A percentile compares a stretch with the other conserved stretches of the same genome.
Conservation (phyloP, 257 asterid species). For the Eustoma russellianum region DNA sequence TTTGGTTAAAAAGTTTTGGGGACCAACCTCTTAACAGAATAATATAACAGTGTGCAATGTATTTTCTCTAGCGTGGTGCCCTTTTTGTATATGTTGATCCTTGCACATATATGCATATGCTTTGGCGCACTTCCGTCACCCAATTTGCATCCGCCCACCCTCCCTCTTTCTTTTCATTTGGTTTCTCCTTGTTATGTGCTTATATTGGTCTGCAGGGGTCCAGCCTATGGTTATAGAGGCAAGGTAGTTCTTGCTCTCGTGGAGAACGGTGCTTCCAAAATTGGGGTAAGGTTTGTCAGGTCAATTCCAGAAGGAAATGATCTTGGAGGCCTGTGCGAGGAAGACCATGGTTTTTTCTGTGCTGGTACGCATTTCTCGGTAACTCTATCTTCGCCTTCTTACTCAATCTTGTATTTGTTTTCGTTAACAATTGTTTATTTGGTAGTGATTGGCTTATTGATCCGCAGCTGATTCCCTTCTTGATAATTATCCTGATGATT, state of each 20-base stretch:
- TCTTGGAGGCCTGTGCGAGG: conserved; percentile 80
- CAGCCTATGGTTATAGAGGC: conserved; percentile 74
- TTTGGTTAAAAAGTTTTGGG: too few species aligned
- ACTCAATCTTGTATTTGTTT: not conserved
- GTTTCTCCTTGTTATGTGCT: not conserved
- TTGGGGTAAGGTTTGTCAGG: conserved; percentile 85
- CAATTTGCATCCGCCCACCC: too few species aligned
- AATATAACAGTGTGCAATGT: too few species aligned
- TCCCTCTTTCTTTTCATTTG: too few species aligned
- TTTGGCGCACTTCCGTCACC: too few species aligned
- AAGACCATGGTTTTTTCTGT: conserved; percentile 90
- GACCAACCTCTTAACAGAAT: too few species aligned
- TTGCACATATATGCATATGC: too few species aligned
- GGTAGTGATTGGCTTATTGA: not conserved
- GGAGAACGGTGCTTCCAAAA: conserved; percentile 66
- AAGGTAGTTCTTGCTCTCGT: conserved; percentile 71
- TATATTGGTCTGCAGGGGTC: conserved; percentile 51
- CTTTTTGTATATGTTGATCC: too few species aligned
- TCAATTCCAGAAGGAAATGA: conserved; percentile 77
- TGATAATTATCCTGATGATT: conserved; percentile 68
- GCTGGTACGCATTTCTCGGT: conserved; percentile 31
- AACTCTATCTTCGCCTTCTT: not conserved
- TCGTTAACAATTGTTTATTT: not conserved
- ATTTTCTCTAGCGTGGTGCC: too few species aligned
- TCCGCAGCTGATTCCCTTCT: conserved; percentile 53